A percentile compares a stretch with the other conserved stretches of the same genome.
phyloP scores from a whole-genome alignment of 1,284 basidiomycete genomes.

The Pulveroboletus sp. region DNA sequence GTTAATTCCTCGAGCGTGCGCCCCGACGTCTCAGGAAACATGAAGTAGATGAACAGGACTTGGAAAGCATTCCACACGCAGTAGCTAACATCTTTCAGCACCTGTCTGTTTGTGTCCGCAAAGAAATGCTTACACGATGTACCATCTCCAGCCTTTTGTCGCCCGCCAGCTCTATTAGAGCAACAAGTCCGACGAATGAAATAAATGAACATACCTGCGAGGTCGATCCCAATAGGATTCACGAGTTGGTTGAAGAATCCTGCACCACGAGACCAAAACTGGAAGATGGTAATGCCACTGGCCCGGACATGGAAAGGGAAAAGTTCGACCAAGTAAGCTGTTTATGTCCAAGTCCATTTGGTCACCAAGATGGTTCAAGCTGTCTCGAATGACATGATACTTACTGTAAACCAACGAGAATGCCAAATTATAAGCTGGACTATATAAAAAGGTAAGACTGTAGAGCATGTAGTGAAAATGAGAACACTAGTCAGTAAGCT shows the following conservation, averaged over 20 bases:
- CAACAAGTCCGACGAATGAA: no score
- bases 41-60: conserved; percentile 49
- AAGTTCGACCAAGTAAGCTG: conserved; percentile 25
- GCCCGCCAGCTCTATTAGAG: not conserved
- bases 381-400: not conserved
- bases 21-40: conserved; percentile 56
- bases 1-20: conserved; percentile 60
- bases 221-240: conserved; percentile 23
- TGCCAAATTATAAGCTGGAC: conserved; percentile 9
- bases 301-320: conserved; percentile 26
- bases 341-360: not conserved
- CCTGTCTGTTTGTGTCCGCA: not conserved
- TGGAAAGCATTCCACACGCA: conserved; percentile 50
- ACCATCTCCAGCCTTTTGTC: conserved; percentile 27
- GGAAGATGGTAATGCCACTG: conserved; percentile 19
- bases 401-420: conserved; percentile 7
- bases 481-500: not conserved
- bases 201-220: conserved; percentile 7
- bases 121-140: conserved; percentile 14
- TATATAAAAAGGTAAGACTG: conserved; percentile 14
- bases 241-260: conserved; percentile 16
- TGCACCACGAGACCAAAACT: conserved; percentile 13
- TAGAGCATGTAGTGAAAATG: not conserved
- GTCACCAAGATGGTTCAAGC: not conserved
- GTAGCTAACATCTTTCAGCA: conserved; percentile 29